A percentile compares a stretch with the other conserved stretches of the same genome.
Evolutionary conservation across 139 green algal genomes (phyloP).

Genomic region (Tetraselmis chui): DNA sequence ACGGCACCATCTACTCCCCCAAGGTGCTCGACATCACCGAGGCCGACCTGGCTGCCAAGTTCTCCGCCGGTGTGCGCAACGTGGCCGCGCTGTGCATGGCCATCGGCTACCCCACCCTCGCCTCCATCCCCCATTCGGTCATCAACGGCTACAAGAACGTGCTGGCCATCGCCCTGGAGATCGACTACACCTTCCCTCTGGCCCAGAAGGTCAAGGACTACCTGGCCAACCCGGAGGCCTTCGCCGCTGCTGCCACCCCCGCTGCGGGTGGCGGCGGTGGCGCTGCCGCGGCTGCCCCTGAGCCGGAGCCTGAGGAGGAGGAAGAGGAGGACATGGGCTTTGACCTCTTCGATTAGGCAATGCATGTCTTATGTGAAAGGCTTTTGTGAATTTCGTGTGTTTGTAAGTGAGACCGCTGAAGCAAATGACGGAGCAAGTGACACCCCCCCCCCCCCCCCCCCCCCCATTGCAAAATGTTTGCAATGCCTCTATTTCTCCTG

Average conservation of each 20-base stretch:
- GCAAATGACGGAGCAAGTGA: too few species aligned
- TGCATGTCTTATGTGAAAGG: too few species aligned
- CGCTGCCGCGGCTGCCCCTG: constrained; percentile 22
- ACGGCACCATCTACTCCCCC: constrained; percentile 74
- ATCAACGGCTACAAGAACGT: constrained; percentile 99
- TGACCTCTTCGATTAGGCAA: neutral
- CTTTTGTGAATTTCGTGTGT: too few species aligned
- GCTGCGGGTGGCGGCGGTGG: constrained; percentile 30
- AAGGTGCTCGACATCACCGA: constrained; percentile 94
- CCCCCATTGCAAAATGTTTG: too few species aligned
- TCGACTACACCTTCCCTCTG: constrained; percentile 92
- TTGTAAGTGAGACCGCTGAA: too few species aligned
- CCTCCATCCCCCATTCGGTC: constrained; percentile 85
- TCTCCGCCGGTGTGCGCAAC: constrained; percentile 65
- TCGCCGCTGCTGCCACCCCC: constrained; percentile 51
- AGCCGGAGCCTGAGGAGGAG: constrained; percentile 39
- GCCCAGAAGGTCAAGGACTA: constrained; percentile 92
- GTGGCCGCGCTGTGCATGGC: constrained; percentile 82
- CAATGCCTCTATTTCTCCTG: too few species aligned
- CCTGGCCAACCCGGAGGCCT: constrained; percentile 76
- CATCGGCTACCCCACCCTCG: constrained; percentile 79
- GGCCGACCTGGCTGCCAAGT: constrained; percentile 66
- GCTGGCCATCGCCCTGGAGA: constrained; percentile 80
- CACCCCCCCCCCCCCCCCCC: too few species aligned
- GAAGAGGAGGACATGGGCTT: constrained; percentile 44